Evolutionary conservation across 164 flowering plant species (phyloP), one percentile per base, ranked within the genome.

Genomic region (Litsea cubeba): DNA sequence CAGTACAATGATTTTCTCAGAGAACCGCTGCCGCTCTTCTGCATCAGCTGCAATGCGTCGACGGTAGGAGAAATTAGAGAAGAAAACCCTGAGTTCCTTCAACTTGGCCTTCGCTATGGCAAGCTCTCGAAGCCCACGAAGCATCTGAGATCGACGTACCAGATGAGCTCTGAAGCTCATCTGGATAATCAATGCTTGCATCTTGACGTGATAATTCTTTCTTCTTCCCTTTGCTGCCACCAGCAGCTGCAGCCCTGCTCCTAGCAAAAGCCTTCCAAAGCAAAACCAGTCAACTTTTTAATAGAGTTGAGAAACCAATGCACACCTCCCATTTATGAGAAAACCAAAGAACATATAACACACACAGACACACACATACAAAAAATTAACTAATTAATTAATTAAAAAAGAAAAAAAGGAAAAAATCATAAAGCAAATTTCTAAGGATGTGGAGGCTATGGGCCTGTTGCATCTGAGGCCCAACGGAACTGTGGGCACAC

Each of bases 1-100:
- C 28, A 93, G 87, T 50, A 95, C 97, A 83, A 95, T 93, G 69
- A 93, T 87, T 83, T 74, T 95, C 79, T 95, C 99, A 32, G 92
- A 79, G 76, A 95, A 93, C 86, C 83, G 88, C 78, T 95, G 99
- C 20, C 87, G 90, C 72, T 95, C 98, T 79, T 83, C 99, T 11
- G 90, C 84, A 80, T 93, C 94, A 46, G 77, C 84, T 25, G 85
- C 75, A 2, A 93, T 72, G 25, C 83, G 88, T 2, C 88, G 87
- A 40, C 46, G 85, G 74, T 93, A 95, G 26, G 93, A 80, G 82
- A 88, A 89, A 75, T 95, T 89, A 75, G 87, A 82, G 79, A 95
- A 95, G 76, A 83, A 71, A 5, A 80, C 81, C 77, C 98, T 86
- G 57, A 95, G 51, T 87, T 95, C 98, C 88, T 90, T 93, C 83